phyloP scores from a whole-genome alignment of 805 yeast genomes.

The Candida nemodendra region DNA sequence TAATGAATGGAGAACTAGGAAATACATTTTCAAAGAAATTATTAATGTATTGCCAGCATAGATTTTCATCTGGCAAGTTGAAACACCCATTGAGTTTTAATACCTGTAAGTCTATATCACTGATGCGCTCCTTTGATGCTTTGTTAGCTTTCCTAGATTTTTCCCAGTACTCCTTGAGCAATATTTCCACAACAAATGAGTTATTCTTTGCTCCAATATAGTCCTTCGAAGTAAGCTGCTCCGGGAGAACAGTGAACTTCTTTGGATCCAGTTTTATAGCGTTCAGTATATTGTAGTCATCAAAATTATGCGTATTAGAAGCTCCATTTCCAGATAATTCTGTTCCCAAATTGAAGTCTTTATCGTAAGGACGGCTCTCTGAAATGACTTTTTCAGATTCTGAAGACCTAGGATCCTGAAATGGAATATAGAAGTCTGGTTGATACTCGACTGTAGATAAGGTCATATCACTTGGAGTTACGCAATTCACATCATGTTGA shows the following conservation, averaged over 20 bases:
- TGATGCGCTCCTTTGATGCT: background rate
- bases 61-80: conserved; percentile 53
- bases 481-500: no score
- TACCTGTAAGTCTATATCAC: conserved; percentile 38
- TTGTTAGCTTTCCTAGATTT: background rate
- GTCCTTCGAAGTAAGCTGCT: background rate
- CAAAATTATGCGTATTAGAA: no score
- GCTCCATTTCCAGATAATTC: no score
- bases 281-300: conserved; percentile 2
- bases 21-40: conserved; percentile 61
- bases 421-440: no score
- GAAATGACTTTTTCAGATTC: no score
- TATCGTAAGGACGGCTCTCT: no score
- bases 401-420: no score
- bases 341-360: no score
- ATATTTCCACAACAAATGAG: background rate
- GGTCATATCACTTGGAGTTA: no score
- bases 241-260: background rate
- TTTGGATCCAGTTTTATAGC: conserved; percentile 3
- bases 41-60: conserved; percentile 57
- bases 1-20: conserved; percentile 64
- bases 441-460: no score
- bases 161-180: conserved; percentile 2
- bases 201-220: background rate
- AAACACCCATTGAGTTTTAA: conserved; percentile 71